Evolutionary conservation across 2,329 filamentous ascomycete genomes (phyloP).

Genomic region (Colletotrichum truncatum): DNA sequence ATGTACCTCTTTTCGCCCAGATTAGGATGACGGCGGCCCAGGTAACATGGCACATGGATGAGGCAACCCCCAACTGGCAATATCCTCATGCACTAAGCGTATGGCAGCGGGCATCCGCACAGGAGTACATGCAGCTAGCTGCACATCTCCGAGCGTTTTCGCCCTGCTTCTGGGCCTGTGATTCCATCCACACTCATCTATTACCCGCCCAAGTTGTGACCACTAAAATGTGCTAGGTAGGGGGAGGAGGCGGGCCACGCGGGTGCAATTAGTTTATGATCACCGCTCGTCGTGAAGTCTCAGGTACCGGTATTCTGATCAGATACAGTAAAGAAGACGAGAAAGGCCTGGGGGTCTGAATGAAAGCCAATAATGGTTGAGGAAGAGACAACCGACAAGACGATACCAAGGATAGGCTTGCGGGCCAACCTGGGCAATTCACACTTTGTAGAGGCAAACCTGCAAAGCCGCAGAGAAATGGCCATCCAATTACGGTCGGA

Average conservation of each 20-base stretch:
- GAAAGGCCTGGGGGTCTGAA: too few relatives aligned
- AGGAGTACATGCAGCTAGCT: constrained; percentile 4
- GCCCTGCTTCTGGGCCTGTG: constrained; percentile 4
- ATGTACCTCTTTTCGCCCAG: background rate
- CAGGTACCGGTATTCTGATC: background rate
- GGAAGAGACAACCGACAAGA: too few relatives aligned
- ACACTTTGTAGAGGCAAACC: background rate
- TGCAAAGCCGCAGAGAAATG: background rate
- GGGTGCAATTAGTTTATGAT: too few relatives aligned
- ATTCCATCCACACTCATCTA: constrained; percentile 1
- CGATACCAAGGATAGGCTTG: too few relatives aligned
- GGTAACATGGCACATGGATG: constrained; percentile 7
- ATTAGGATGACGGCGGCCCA: background rate
- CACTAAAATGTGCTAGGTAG: constrained; percentile 8
- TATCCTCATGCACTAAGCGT: constrained; percentile 18
- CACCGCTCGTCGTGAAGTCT: background rate
- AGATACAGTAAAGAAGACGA: background rate
- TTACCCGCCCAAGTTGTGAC: constrained; percentile 1
- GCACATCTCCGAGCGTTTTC: background rate
- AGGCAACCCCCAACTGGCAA: constrained; percentile 16
- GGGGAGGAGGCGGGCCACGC: background rate
- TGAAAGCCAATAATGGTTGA: too few relatives aligned
- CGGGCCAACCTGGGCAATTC: background rate
- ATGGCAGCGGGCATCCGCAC: constrained; percentile 12
- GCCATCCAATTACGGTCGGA: constrained; percentile 8